Evolutionary conservation across 2,329 filamentous ascomycete genomes (phyloP).

Genomic region (Alternaria sp.): DNA sequence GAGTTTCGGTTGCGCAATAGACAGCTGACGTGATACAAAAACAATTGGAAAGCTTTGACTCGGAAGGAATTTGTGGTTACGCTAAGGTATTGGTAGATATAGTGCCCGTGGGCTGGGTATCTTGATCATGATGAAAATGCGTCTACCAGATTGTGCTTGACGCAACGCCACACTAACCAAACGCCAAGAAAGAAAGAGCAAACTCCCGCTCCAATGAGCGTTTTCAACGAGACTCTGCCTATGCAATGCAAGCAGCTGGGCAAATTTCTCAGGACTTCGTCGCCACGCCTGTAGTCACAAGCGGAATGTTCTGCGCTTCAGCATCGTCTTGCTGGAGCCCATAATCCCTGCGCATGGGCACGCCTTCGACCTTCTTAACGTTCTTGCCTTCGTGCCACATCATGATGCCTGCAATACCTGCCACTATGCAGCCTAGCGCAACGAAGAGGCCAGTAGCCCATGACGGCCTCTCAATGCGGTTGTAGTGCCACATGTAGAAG

Average conservation of each 20-base stretch:
- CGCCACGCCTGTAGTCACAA: constrained; percentile 27
- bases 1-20: constrained; percentile 1
- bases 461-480: constrained; percentile 74
- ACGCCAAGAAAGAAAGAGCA: constrained; percentile 18
- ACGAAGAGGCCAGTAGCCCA: constrained; percentile 86
- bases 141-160: neutral
- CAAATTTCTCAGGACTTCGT: constrained; percentile 34
- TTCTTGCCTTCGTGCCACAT: constrained; percentile 73
- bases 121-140: neutral
- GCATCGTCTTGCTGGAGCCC: constrained; percentile 28
- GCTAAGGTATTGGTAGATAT: neutral
- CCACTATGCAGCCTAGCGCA: constrained; percentile 74
- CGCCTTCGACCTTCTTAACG: constrained; percentile 50
- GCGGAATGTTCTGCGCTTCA: constrained; percentile 31
- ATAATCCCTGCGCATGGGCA: constrained; percentile 42
- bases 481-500: constrained; percentile 84
- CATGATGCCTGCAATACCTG: constrained; percentile 72
- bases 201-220: constrained; percentile 5
- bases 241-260: constrained; percentile 20
- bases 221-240: neutral
- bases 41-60: neutral
- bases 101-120: neutral
- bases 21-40: constrained; percentile 5
- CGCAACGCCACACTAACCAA: constrained; percentile 2
- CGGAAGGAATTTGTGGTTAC: neutral